Percentiles rank a stretch among this genome's conserved stretches.
phyloP scores from a whole-genome alignment of 805 yeast genomes.

The Ogataea zsoltii region DNA sequence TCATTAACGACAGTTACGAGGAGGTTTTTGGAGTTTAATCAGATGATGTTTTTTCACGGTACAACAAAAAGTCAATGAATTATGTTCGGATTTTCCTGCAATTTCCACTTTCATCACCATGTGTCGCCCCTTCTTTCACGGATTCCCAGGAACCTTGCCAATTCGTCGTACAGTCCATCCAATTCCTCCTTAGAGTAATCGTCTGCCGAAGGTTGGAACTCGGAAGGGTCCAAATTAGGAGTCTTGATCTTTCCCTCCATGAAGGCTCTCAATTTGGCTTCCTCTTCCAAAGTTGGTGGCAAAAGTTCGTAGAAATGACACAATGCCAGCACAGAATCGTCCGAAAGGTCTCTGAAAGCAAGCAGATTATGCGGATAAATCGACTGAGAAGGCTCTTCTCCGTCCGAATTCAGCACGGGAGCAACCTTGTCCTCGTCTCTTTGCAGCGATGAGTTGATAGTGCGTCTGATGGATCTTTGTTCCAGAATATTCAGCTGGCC shows the following conservation, averaged over 20 bases:
- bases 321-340: slow-evolving; percentile 50
- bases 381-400: slow-evolving; percentile 58
- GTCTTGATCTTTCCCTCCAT: slow-evolving; percentile 50
- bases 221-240: slow-evolving; percentile 34
- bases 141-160: slow-evolving; percentile 71
- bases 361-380: slow-evolving; percentile 59
- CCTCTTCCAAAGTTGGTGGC: slow-evolving; percentile 61
- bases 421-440: slow-evolving; percentile 50
- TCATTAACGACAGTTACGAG: slow-evolving; percentile 62
- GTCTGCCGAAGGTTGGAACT: slow-evolving; percentile 31
- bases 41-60: too few relatives aligned
- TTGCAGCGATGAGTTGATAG: slow-evolving; percentile 57
- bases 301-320: slow-evolving; percentile 76
- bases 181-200: slow-evolving; percentile 48
- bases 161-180: slow-evolving; percentile 56
- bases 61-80: background rate
- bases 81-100: too few relatives aligned
- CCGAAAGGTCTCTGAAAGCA: slow-evolving; percentile 50
- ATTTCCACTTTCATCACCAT: slow-evolving; percentile 40
- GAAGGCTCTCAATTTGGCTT: slow-evolving; percentile 50
- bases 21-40: slow-evolving; percentile 20
- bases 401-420: slow-evolving; percentile 77
- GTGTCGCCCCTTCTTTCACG: slow-evolving; percentile 49
- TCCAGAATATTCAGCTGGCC: slow-evolving; percentile 81
- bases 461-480: slow-evolving; percentile 71